phyloP scores from a whole-genome alignment of 805 yeast genomes.

The Suhomyces prunicola region DNA sequence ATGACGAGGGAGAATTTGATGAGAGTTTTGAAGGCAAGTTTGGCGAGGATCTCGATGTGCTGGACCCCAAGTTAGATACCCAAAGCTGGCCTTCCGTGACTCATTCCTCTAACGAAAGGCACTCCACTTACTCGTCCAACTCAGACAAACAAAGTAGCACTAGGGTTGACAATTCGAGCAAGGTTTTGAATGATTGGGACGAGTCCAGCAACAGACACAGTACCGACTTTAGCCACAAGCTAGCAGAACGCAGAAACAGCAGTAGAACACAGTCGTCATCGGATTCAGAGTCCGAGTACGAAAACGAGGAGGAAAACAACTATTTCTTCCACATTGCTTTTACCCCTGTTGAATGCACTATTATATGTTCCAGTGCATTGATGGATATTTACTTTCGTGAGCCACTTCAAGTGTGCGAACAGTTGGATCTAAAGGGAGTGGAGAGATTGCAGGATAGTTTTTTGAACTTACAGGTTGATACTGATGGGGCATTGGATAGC shows the following conservation, averaged over 20 bases:
- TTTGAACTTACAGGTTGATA: constrained; percentile 55
- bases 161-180: constrained; percentile 28
- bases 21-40: neutral
- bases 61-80: neutral
- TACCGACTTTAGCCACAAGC: neutral
- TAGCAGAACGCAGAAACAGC: neutral
- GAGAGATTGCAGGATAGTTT: constrained; percentile 43
- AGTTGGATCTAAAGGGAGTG: constrained; percentile 33
- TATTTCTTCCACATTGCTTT: constrained; percentile 58
- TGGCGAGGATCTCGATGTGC: neutral
- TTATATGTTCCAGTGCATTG: constrained; percentile 47
- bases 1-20: constrained; percentile 7
- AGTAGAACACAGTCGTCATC: constrained; percentile 7
- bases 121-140: neutral
- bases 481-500: constrained; percentile 55
- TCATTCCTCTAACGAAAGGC: neutral
- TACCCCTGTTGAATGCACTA: constrained; percentile 60
- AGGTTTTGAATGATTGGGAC: constrained; percentile 11
- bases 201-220: neutral
- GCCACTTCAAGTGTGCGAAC: constrained; percentile 33
- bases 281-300: constrained; percentile 6
- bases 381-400: constrained; percentile 37
- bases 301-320: constrained; percentile 21
- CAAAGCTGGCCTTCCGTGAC: neutral
- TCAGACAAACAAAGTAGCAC: neutral